Percentiles rank a stretch among this genome's conserved stretches.
phyloP scores from a whole-genome alignment of 225 moss, liverwort and hornwort genomes.

The Rhytidiadelphus loreus region DNA sequence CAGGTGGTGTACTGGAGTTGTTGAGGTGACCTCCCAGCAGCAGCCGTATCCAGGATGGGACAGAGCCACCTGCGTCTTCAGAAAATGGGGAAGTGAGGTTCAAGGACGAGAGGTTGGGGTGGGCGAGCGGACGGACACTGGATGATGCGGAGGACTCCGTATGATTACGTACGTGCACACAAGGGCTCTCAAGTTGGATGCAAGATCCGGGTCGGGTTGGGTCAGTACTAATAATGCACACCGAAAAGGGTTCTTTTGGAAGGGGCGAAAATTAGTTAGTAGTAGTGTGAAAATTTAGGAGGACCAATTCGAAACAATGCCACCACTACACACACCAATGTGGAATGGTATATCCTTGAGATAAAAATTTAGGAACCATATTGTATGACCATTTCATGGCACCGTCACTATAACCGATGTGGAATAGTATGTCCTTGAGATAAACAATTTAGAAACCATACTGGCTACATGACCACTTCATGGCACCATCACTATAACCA shows the following conservation, averaged over 20 bases:
- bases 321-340: fast-evolving
- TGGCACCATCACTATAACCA: fast-evolving
- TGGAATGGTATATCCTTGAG: too few relatives aligned
- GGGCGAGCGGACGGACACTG: too few relatives aligned
- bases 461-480: too few relatives aligned
- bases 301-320: too few relatives aligned
- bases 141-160: neutral
- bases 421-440: too few relatives aligned
- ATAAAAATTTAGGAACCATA: too few relatives aligned
- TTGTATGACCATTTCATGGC: too few relatives aligned
- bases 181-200: neutral
- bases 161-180: neutral
- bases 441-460: too few relatives aligned
- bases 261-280: neutral
- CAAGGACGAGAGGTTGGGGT: neutral
- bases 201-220: neutral
- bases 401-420: too few relatives aligned
- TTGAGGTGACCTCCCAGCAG: neutral
- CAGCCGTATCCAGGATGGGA: neutral
- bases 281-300: too few relatives aligned
- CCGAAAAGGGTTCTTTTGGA: too few relatives aligned
- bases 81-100: neutral
- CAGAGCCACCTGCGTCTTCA: neutral
- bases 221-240: neutral
- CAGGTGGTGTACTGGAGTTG: neutral